Evolutionary conservation across 805 yeast species (phyloP).

Genomic region (Pichia nakasei): DNA sequence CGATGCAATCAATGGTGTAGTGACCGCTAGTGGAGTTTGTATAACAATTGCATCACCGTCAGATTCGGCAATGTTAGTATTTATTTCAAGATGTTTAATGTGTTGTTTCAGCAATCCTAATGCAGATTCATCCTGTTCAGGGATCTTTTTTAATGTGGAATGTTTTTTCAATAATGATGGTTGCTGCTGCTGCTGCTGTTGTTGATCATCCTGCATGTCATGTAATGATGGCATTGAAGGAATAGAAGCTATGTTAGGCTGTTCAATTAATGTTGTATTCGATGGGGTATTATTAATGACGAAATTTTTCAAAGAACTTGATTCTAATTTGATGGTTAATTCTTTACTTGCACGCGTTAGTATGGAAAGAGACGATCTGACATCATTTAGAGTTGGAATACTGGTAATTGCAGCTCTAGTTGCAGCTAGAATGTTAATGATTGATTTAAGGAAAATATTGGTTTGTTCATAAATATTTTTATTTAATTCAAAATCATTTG

Average conservation of each 20-base stretch:
- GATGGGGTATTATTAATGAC: conserved; percentile 18
- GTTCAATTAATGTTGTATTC: conserved; percentile 17
- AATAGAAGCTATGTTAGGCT: conserved; percentile 29
- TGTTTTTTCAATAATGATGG: not conserved
- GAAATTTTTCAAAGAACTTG: conserved; percentile 37
- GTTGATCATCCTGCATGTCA: not conserved
- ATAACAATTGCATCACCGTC: not conserved
- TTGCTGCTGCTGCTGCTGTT: too few species aligned
- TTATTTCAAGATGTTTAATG: conserved; percentile 11
- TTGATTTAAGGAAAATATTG: conserved; percentile 70
- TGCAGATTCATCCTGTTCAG: conserved; percentile 7
- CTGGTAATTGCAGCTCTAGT: conserved; percentile 79
- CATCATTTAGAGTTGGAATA: conserved; percentile 69
- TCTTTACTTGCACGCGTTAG: conserved; percentile 87
- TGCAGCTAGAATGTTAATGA: conserved; percentile 73
- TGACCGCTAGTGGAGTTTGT: conserved; percentile 19
- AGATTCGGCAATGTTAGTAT: conserved; percentile 2
- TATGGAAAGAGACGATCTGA: conserved; percentile 68
- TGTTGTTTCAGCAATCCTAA: conserved; percentile 18
- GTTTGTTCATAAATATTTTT: conserved; percentile 77
- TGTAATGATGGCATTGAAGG: conserved; percentile 12
- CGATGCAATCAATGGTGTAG: conserved; percentile 29
- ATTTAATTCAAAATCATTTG: conserved; percentile 38
- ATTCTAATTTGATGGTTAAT: conserved; percentile 76
- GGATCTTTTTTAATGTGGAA: conserved; percentile 7